phyloP scores from a whole-genome alignment of 805 yeast genomes.

The Wickerhamiella kazuoi region DNA sequence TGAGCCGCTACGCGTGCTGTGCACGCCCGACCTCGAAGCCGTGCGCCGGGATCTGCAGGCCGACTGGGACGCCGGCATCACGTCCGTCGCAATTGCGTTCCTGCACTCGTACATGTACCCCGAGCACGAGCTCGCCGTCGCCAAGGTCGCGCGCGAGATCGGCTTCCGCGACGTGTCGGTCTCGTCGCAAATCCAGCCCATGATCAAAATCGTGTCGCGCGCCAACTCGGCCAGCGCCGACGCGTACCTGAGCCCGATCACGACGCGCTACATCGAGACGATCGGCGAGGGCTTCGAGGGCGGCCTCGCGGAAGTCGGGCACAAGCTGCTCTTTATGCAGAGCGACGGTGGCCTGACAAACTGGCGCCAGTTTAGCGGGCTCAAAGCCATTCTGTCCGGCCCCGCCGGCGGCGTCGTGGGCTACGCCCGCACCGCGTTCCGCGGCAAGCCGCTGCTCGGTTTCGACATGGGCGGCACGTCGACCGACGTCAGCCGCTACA shows the following conservation, averaged over 20 bases:
- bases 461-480: slow-evolving; percentile 90
- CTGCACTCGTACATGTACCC: slow-evolving; percentile 60
- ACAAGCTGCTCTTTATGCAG: slow-evolving; percentile 54
- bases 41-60: slow-evolving; percentile 27
- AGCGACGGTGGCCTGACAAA: slow-evolving; percentile 91
- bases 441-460: slow-evolving; percentile 42
- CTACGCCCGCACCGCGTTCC: slow-evolving; percentile 62
- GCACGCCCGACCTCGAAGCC: slow-evolving; percentile 30
- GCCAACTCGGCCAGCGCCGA: slow-evolving; percentile 68
- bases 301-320: slow-evolving; percentile 26
- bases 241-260: slow-evolving; percentile 69
- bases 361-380: slow-evolving; percentile 67
- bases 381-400: slow-evolving; percentile 78
- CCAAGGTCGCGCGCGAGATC: slow-evolving; percentile 38
- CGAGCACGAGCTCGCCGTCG: slow-evolving; percentile 46
- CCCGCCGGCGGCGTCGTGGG: slow-evolving; percentile 99
- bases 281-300: slow-evolving; percentile 45
- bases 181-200: slow-evolving; percentile 53
- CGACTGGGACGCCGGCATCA: slow-evolving; percentile 39
- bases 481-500: slow-evolving; percentile 63
- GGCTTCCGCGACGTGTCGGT: slow-evolving; percentile 58
- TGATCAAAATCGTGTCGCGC: slow-evolving; percentile 60
- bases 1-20: slow-evolving; percentile 42
- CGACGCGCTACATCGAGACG: slow-evolving; percentile 41
- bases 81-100: slow-evolving; percentile 54